Conservation (phyloP, 306 rosid genomes). For the Trifolium fragiferum region DNA sequence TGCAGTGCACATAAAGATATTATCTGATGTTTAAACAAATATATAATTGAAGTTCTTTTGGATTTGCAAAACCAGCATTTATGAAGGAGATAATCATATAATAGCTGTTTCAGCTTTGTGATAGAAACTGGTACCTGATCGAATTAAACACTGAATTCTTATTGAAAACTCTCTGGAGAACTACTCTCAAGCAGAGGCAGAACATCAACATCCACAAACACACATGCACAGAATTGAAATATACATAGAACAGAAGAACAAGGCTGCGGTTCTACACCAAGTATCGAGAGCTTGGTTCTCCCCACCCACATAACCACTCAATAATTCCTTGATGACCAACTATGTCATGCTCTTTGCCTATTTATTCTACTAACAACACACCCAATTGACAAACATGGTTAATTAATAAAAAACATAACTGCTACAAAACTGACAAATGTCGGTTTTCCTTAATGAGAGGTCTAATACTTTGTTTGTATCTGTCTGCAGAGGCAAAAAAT, state of each 20-base stretch:
- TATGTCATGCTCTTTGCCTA: not conserved
- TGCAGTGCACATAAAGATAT: not conserved
- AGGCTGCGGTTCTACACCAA: not conserved
- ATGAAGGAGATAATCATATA: not conserved
- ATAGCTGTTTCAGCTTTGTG: conserved; percentile 21
- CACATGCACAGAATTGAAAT: not conserved
- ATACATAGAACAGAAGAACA: not conserved
- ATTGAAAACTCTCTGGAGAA: not conserved
- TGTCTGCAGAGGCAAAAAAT: conserved; percentile 60
- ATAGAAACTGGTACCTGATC: not conserved
- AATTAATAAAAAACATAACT: not conserved
- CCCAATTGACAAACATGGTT: not conserved
- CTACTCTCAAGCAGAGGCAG: not conserved
- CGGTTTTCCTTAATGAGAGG: too few species aligned
- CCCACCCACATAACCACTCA: not conserved
- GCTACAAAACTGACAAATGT: too few species aligned
- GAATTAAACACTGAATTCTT: not conserved
- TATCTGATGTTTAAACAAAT: conserved; percentile 9
- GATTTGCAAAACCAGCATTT: not conserved
- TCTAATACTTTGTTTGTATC: not conserved
- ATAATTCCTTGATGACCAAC: not conserved
- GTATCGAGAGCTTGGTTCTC: not conserved
- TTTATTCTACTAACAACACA: not conserved
- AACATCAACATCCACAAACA: not conserved
- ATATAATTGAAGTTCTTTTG: conserved; percentile 3